Conservation (phyloP, 1,139 yeast species). For the Blastobotrys capitulatus region DNA sequence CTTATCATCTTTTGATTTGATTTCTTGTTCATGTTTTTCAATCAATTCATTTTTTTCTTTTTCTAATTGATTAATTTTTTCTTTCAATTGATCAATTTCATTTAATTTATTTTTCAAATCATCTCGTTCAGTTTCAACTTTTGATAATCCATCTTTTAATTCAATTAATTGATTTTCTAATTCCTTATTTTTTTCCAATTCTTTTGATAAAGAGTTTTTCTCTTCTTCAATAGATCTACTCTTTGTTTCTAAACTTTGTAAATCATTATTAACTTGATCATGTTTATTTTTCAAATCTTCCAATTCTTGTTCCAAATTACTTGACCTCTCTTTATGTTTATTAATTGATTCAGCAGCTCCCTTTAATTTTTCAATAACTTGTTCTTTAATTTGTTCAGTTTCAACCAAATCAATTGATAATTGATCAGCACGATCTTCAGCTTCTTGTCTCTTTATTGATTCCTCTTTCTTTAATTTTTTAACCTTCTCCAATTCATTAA, state of each 20-base stretch:
- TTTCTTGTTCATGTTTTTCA: constrained; percentile 2
- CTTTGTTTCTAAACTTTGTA: neutral
- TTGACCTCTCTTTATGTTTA: constrained; percentile 7
- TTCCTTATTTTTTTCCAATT: neutral
- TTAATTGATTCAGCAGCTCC: constrained; percentile 29
- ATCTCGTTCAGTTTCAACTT: constrained; percentile 11
- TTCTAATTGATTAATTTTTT: constrained; percentile 2
- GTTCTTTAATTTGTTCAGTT: constrained; percentile 22
- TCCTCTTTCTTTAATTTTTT: constrained; percentile 12
- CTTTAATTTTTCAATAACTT: constrained; percentile 29
- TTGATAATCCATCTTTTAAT: neutral
- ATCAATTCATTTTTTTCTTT: neutral
- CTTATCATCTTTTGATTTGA: neutral
- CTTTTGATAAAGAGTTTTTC: neutral
- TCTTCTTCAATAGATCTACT: neutral
- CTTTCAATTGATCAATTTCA: constrained; percentile 8
- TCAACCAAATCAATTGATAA: constrained; percentile 23
- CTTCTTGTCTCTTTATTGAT: constrained; percentile 8
- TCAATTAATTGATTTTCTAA: constrained; percentile 1
- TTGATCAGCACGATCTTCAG: constrained; percentile 20
- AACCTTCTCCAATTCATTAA: constrained; percentile 14
- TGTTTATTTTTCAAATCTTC: neutral
- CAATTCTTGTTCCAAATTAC: constrained; percentile 8
- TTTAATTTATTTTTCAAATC: constrained; percentile 13
- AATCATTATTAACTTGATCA: constrained; percentile 1